Conservation (phyloP, 768 basidiomycete species). For the Naganishia vaughanmartiniae region DNA sequence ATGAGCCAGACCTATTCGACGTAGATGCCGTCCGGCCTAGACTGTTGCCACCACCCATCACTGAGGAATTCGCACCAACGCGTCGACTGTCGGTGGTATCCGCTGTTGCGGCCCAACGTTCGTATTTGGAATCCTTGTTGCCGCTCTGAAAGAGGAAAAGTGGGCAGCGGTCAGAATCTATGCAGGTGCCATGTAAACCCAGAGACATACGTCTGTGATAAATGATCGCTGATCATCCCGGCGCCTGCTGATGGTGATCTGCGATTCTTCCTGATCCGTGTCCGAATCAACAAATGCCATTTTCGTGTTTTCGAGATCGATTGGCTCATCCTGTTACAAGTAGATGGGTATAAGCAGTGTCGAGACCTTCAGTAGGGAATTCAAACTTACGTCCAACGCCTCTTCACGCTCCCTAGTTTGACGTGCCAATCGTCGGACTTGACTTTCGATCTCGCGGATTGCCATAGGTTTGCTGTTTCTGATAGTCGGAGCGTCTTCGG, state of each 20-base stretch:
- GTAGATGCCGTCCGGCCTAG: constrained; percentile 11
- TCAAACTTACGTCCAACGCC: not conserved
- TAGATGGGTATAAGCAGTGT: not conserved
- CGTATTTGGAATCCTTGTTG: constrained; percentile 7
- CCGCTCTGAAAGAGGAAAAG: not conserved
- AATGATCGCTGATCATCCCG: constrained; percentile 16
- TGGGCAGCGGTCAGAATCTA: not conserved
- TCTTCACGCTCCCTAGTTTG: constrained; percentile 19
- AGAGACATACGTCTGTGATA: not conserved
- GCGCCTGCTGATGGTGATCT: constrained; percentile 21
- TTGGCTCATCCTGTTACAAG: constrained; percentile 2
- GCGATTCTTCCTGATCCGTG: constrained; percentile 25
- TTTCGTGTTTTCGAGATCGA: not conserved
- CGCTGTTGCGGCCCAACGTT: constrained; percentile 13
- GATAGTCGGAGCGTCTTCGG: constrained; percentile 7
- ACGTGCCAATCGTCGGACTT: constrained; percentile 4
- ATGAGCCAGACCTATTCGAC: constrained; percentile 8
- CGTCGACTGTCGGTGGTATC: constrained; percentile 12
- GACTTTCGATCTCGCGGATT: constrained; percentile 14
- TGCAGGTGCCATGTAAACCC: not conserved
- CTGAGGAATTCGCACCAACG: constrained; percentile 12
- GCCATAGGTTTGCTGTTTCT: constrained; percentile 11
- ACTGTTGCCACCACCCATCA: not conserved
- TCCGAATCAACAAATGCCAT: constrained; percentile 4
- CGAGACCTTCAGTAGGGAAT: not conserved